phyloP scores from a whole-genome alignment of 2,329 filamentous ascomycete species.

The Pestalotiopsis sp. region DNA sequence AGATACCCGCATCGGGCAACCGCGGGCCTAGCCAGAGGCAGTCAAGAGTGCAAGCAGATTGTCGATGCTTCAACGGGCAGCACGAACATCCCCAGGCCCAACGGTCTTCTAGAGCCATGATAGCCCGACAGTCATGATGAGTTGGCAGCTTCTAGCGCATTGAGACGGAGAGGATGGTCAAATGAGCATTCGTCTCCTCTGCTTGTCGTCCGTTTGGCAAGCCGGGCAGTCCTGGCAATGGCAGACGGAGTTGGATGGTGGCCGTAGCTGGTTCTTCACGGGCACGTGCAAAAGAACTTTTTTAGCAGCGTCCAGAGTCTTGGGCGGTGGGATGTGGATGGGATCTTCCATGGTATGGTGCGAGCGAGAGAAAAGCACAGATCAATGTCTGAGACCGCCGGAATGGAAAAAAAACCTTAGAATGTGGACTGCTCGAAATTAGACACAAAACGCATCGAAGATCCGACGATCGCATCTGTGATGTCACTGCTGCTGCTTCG shows the following conservation, averaged over 20 bases:
- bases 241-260: neutral
- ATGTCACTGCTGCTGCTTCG: neutral
- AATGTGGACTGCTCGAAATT: constrained; percentile 4
- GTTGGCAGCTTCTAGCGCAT: constrained; percentile 21
- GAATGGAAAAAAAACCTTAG: constrained; percentile 6
- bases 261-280: neutral
- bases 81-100: neutral
- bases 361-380: constrained; percentile 1
- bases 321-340: neutral
- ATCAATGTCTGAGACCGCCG: constrained; percentile 7
- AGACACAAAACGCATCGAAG: neutral
- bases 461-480: constrained; percentile 1
- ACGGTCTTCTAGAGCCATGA: neutral
- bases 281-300: constrained; percentile 8
- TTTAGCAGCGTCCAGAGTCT: neutral
- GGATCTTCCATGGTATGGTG: neutral
- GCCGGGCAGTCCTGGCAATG: constrained; percentile 3
- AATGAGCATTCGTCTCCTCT: constrained; percentile 12
- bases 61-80: constrained; percentile 1
- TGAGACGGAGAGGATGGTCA: constrained; percentile 10
- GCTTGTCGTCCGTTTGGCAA: neutral
- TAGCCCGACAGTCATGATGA: constrained; percentile 17
- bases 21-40: constrained; percentile 6
- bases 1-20: constrained; percentile 7
- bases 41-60: neutral